phyloP scores from a whole-genome alignment of 768 basidiomycete species.

The Lentinus tigrinus region DNA sequence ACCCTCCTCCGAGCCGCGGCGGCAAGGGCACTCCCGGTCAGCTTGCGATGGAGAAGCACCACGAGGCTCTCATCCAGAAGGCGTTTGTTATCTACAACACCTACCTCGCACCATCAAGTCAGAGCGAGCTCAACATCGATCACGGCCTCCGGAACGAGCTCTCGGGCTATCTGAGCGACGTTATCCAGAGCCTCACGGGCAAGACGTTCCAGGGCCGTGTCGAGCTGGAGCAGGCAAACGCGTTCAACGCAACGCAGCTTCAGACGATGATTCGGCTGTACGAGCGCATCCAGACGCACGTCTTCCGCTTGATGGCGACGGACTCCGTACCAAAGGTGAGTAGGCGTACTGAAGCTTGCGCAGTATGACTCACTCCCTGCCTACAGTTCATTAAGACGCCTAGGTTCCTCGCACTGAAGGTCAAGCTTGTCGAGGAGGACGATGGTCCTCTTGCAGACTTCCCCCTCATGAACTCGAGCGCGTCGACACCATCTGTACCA shows the following conservation, averaged over 20 bases:
- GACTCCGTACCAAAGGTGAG: conserved; percentile 96
- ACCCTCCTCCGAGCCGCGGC: conserved; percentile 35
- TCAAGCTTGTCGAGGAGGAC: conserved; percentile 77
- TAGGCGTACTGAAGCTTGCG: not conserved
- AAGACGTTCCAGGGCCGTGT: conserved; percentile 78
- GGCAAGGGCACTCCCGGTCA: conserved; percentile 62
- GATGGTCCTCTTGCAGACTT: conserved; percentile 51
- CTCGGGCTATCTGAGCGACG: conserved; percentile 88
- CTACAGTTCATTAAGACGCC: conserved; percentile 84
- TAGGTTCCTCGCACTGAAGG: conserved; percentile 75
- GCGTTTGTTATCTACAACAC: conserved; percentile 93
- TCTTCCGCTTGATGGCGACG: conserved; percentile 97
- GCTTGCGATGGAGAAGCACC: conserved; percentile 94
- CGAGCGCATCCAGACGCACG: conserved; percentile 94
- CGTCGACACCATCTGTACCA: conserved; percentile 52
- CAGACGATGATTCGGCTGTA: conserved; percentile 92
- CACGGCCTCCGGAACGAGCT: conserved; percentile 94
- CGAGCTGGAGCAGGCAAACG: conserved; percentile 75
- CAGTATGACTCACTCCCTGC: conserved; percentile 12
- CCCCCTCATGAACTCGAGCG: conserved; percentile 27
- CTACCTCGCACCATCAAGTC: conserved; percentile 93
- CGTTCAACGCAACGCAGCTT: conserved; percentile 93
- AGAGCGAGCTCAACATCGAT: conserved; percentile 97
- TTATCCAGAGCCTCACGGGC: conserved; percentile 74
- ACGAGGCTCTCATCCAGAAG: conserved; percentile 91